Conservation (phyloP, 305 asterid genomes). For the Stenogyne calaminthoides region DNA sequence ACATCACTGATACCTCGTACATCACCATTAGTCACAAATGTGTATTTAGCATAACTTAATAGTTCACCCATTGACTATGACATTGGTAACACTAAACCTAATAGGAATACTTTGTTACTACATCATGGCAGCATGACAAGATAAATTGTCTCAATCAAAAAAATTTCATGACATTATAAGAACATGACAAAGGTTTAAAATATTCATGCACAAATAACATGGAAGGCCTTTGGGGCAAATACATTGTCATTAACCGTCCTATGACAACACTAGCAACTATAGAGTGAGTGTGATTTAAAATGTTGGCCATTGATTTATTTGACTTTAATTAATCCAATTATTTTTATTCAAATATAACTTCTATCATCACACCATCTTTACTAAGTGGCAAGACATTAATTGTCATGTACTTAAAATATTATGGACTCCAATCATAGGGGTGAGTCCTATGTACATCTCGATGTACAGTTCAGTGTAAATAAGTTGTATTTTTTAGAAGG, state of each 20-base stretch:
- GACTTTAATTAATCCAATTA: background rate
- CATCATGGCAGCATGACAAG: conserved; percentile 14
- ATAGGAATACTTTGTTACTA: background rate
- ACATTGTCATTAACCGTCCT: conserved; percentile 15
- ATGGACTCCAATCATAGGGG: conserved; percentile 2
- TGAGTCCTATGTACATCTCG: too few species aligned
- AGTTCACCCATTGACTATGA: background rate
- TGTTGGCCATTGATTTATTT: background rate
- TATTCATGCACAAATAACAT: conserved; percentile 1
- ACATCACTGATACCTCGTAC: too few species aligned
- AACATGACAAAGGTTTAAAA: conserved; percentile 5
- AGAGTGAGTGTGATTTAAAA: background rate
- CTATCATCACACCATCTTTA: conserved; percentile 15
- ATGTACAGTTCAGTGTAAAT: too few species aligned
- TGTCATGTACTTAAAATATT: background rate
- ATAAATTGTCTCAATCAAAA: background rate
- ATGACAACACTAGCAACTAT: background rate
- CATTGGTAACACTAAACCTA: background rate
- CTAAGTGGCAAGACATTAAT: background rate
- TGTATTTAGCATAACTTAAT: too few species aligned
- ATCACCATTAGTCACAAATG: too few species aligned
- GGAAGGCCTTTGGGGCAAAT: too few species aligned
- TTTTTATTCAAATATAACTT: background rate
- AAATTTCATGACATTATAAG: background rate
- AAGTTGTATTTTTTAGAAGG: too few species aligned